These are phyloP conservation scores for Hyphopichia pseudoburtonii DNA, from an alignment of 1,139 yeast genomes.

Conservation along the genomic window DNA sequence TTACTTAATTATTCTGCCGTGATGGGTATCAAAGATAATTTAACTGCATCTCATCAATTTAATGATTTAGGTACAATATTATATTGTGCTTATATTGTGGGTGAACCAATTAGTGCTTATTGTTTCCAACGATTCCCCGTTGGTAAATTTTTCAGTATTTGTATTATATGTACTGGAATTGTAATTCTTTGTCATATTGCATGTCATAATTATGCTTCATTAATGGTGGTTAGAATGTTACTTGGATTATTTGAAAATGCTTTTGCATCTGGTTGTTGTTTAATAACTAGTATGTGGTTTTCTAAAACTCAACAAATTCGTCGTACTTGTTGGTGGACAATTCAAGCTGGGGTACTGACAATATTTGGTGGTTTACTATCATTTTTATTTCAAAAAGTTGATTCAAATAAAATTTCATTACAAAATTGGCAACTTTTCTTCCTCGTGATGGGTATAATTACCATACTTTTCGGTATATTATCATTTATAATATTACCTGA, in stretches of 20 bases:
- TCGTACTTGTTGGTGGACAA: conserved; percentile 38
- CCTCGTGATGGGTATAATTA: conserved; percentile 36
- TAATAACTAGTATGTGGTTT: conserved; percentile 45
- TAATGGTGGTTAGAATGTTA: conserved; percentile 42
- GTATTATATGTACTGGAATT: conserved; percentile 43
- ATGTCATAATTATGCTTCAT: conserved; percentile 37
- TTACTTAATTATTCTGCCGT: conserved; percentile 49
- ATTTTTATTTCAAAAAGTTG: conserved; percentile 42
- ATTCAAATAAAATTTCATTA: conserved; percentile 16
- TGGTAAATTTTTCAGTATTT: conserved; percentile 37
- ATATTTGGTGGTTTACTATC: conserved; percentile 43
- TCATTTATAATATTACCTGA: conserved; percentile 31
- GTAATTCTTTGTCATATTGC: conserved; percentile 35
- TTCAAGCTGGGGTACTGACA: conserved; percentile 41
- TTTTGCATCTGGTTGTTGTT: conserved; percentile 45
- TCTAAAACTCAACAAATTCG: conserved; percentile 36
- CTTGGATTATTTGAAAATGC: conserved; percentile 44
- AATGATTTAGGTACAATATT: conserved; percentile 44
- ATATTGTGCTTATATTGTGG: conserved; percentile 47
- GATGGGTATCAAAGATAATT: conserved; percentile 46
- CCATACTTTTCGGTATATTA: conserved; percentile 30
- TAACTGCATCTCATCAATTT: conserved; percentile 35
- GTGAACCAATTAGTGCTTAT: conserved; percentile 43
- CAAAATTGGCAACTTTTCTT: conserved; percentile 42
- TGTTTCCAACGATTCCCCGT: conserved; percentile 39